Base-by-base conservation (phyloP, 1,284 basidiomycete species). In the Trichosporon faecale region DNA sequence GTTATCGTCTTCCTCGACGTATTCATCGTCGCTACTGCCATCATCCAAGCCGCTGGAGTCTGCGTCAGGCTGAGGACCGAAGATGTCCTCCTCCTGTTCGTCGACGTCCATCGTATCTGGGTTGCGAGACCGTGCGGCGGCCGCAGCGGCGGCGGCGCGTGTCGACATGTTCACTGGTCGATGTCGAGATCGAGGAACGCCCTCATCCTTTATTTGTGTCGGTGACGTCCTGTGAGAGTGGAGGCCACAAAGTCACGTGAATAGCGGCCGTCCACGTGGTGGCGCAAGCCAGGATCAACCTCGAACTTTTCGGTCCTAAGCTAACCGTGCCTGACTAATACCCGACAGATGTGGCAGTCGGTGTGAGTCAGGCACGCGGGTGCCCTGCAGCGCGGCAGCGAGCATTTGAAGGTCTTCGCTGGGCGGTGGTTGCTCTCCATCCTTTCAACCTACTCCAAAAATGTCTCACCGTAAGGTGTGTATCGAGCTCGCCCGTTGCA, bases 391-490 rank as follows among this genome's bases (percentile, higher is more conserved):
- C n/a, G n/a, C n/a, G n/a, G n/a, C n/a, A 31, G 55, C 27, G 55
- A n/a, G 57, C 27, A 31, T 61, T 61, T 61, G 57, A 31, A 29
- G 18, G 57, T 31, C 57, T 29, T 61, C 57, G 57, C 57, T 61
- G 57, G 29, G 18, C 27, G 57, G 57, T 33, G 49, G 57, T 61
- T 61, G 57, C 57, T 61, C 29, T 61, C 57, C 57, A 61, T 61
- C 57, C 72, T 68, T 31, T 76, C 73, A 76, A 76, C 70, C 74
- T 60, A 64, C 66, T 64, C 70, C 63, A 73, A 76, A 74, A 66
- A 82, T 82, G 81, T 82, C 80, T 74, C 81, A 82, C 80, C 74
- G 81, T 71, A 82, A 79, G 75, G 78, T 76, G 37, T 44, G 77
- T 77, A 67, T 64, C 33, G 29, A 57, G 60, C 49, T 49, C 61